Evolutionary conservation across 768 basidiomycete genomes (phyloP).

Genomic region (Pleurotus tuber-regium): DNA sequence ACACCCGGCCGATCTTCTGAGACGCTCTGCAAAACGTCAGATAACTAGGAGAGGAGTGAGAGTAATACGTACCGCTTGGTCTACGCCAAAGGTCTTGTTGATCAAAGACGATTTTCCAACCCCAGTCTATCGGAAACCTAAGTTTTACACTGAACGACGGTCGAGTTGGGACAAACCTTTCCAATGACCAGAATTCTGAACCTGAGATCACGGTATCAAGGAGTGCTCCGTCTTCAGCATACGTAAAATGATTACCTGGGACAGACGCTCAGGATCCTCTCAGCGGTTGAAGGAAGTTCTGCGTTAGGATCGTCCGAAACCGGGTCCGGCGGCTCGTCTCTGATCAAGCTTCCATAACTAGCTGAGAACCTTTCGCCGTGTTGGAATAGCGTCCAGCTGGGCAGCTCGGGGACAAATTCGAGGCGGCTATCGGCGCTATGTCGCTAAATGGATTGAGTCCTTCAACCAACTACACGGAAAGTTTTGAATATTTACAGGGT

Average conservation of each 20-base stretch:
- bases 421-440: neutral
- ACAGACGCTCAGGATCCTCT: neutral
- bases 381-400: neutral
- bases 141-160: neutral
- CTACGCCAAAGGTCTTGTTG: conserved; percentile 12
- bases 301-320: neutral
- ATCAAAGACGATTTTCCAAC: conserved; percentile 17
- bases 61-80: conserved; percentile 7
- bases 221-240: neutral
- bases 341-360: neutral
- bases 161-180: neutral
- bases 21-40: conserved; percentile 2
- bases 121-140: neutral
- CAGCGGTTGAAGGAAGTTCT: neutral
- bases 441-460: neutral
- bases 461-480: neutral
- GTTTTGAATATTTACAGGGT: neutral
- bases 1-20: conserved; percentile 9
- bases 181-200: conserved; percentile 7
- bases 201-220: neutral
- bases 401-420: neutral
- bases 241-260: neutral
- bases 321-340: neutral
- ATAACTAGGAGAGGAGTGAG: neutral
- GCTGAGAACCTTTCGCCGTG: neutral